Percentiles rank a stretch among this genome's conserved stretches.
These are phyloP conservation scores for Furcasterigmium sp. DNA, from an alignment of 2,329 filamentous ascomycete species.

Conservation along the genomic window DNA sequence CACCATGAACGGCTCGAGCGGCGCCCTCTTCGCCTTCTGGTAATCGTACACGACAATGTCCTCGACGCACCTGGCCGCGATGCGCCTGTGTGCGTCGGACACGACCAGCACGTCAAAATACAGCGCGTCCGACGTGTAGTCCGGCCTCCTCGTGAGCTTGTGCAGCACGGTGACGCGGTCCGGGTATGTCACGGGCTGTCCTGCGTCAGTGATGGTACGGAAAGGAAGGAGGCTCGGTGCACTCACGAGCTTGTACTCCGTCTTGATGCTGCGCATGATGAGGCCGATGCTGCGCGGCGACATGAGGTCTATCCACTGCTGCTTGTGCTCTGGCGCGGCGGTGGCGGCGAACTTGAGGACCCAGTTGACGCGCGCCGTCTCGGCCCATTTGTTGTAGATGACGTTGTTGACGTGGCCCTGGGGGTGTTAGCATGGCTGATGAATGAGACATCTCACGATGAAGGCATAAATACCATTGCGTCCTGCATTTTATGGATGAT, in stretches of 20 bases:
- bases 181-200: slow-evolving; percentile 74
- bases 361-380: slow-evolving; percentile 77
- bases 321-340: slow-evolving; percentile 54
- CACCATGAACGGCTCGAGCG: slow-evolving; percentile 34
- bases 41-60: slow-evolving; percentile 75
- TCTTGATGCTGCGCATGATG: slow-evolving; percentile 73
- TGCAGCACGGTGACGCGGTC: slow-evolving; percentile 82
- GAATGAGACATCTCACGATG: slow-evolving; percentile 42
- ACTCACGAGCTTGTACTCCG: slow-evolving; percentile 83
- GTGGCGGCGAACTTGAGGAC: slow-evolving; percentile 61
- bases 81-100: slow-evolving; percentile 67
- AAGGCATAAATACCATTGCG: slow-evolving; percentile 16
- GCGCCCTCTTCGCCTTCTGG: slow-evolving; percentile 25
- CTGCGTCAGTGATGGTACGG: not conserved
- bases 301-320: slow-evolving; percentile 65
- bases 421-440: slow-evolving; percentile 2
- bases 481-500: not conserved
- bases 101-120: slow-evolving; percentile 59
- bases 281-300: slow-evolving; percentile 62
- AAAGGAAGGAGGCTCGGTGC: no score
- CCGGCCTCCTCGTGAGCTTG: slow-evolving; percentile 56
- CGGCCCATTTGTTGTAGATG: slow-evolving; percentile 76
- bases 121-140: slow-evolving; percentile 40
- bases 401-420: slow-evolving; percentile 75
- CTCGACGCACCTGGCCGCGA: slow-evolving; percentile 70